Evolutionary conservation across 2,329 filamentous ascomycete genomes (phyloP).

Genomic region (Epichloe typhina): DNA sequence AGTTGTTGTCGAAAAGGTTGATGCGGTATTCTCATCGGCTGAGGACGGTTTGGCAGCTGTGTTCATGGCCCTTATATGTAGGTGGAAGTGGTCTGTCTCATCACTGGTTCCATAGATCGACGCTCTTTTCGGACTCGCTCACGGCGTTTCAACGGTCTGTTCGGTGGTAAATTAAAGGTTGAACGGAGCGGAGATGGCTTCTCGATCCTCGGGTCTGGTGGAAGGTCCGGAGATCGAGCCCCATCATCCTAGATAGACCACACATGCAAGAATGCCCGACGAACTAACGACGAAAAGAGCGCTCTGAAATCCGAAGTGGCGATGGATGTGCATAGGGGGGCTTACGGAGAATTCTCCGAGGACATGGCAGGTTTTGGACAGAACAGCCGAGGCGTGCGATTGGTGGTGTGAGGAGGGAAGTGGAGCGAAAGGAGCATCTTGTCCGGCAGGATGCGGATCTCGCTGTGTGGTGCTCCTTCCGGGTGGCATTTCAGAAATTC

Average conservation of each 20-base stretch:
- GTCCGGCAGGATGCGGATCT: neutral
- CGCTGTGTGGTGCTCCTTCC: neutral
- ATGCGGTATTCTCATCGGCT: neutral
- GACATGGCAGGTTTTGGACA: neutral
- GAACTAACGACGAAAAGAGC: neutral
- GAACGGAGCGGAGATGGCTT: conserved; percentile 6
- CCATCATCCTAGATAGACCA: conserved; percentile 1
- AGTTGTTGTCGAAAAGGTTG: neutral
- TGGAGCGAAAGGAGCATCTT: neutral
- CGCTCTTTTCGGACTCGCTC: neutral
- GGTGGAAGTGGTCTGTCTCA: neutral
- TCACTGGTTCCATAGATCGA: neutral
- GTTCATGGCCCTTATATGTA: conserved; percentile 5
- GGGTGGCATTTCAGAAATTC: neutral
- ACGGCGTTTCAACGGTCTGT: conserved; percentile 5
- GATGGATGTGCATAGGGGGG: too few species aligned
- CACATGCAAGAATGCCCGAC: neutral
- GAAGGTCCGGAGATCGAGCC: conserved; percentile 7
- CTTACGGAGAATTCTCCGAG: too few species aligned
- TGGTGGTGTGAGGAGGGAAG: neutral
- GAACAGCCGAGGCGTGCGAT: neutral
- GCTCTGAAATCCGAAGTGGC: neutral
- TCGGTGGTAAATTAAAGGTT: conserved; percentile 6
- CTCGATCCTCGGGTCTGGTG: conserved; percentile 7
- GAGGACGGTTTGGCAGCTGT: neutral